Percentiles rank a stretch among this genome's conserved stretches.
Conservation (phyloP, 2,329 filamentous ascomycete species). For the Bipolaris bicolor region DNA sequence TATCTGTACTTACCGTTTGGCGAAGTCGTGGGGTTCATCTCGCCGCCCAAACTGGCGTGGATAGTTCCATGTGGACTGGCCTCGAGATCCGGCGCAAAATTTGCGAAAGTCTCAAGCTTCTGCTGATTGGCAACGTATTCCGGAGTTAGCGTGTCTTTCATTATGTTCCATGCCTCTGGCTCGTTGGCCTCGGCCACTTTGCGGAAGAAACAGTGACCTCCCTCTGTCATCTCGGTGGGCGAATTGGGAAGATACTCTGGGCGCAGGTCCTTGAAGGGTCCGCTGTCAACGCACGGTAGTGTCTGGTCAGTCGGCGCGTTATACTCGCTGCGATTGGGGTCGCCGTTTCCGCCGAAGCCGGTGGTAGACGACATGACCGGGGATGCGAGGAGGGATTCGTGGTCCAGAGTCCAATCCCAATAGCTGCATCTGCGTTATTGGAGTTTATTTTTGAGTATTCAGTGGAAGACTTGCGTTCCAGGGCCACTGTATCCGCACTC, state of each 20-base stretch:
- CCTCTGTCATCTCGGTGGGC: neutral
- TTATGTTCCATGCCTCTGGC: neutral
- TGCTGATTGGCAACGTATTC: neutral
- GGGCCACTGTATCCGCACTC: conserved; percentile 30
- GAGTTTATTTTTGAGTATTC: neutral
- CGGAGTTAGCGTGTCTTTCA: neutral
- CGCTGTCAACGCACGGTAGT: neutral
- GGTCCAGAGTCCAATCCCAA: conserved; percentile 48
- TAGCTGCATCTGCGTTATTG: conserved; percentile 13
- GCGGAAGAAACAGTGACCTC: neutral
- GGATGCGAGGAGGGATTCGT: conserved; percentile 26
- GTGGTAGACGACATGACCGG: conserved; percentile 23
- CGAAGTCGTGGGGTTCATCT: conserved; percentile 22
- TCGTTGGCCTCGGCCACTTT: neutral
- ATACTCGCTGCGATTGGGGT: neutral
- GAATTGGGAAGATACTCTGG: neutral
- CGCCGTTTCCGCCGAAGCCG: conserved; percentile 44
- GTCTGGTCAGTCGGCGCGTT: neutral
- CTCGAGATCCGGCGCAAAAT: neutral
- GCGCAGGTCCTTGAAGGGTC: neutral
- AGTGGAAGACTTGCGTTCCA: conserved; percentile 1
- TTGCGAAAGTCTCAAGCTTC: neutral
- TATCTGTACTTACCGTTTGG: conserved; percentile 23
- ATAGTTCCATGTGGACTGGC: neutral
- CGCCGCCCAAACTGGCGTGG: neutral